Base-by-base conservation (phyloP, 441 rosid genomes). In the Arabidopsis hybrid region DNA sequence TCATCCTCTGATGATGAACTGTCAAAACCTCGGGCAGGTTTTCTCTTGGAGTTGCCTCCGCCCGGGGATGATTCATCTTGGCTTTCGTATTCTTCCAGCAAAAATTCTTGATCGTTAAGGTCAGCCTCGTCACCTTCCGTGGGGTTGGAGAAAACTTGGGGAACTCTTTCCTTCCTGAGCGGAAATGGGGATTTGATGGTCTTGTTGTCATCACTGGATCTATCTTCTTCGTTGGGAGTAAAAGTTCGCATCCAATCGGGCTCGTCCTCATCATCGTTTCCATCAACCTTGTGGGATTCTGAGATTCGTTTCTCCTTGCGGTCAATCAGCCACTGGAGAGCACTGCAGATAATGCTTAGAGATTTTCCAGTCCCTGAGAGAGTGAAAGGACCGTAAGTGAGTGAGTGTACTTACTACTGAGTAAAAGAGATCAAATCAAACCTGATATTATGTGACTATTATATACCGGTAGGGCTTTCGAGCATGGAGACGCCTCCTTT, bases 401-500 rank as follows among this genome's bases (percentile, higher is more conserved):
- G n/a, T n/a, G n/a, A n/a, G n/a, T n/a, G n/a, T n/a, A 18, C 21
- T 18, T 9, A 39, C 4, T 10, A 42, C 2, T 34, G 29, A 42
- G 18, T 45, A 14, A 45, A 14, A 45, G 7, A n/a, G n/a, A n/a
- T n/a, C n/a, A n/a, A n/a, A n/a, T n/a, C n/a, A n/a, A n/a, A n/a
- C n/a, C 1, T n/a, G 18, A 14, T n/a, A 8, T 8, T 6, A 34
- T 34, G 36, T 34, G 36, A n/a, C n/a, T n/a, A n/a, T n/a, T 7
- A 35, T 13, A 56, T 14, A 89, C 99, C 97, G 1, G 97, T 94
- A 63, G 97, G 97, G 80, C 97, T 94, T 52, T 94, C 96, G 69
- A 94, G 97, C 92, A 94, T 89, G 89, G 97, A 89, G 64, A 94
- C 85, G 73, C 97, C 97, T 57, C 99, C 97, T 53, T 77, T 80